Evolutionary conservation across 495 filamentous ascomycete species (phyloP).

Genomic region (Daldinia caldariorum): DNA sequence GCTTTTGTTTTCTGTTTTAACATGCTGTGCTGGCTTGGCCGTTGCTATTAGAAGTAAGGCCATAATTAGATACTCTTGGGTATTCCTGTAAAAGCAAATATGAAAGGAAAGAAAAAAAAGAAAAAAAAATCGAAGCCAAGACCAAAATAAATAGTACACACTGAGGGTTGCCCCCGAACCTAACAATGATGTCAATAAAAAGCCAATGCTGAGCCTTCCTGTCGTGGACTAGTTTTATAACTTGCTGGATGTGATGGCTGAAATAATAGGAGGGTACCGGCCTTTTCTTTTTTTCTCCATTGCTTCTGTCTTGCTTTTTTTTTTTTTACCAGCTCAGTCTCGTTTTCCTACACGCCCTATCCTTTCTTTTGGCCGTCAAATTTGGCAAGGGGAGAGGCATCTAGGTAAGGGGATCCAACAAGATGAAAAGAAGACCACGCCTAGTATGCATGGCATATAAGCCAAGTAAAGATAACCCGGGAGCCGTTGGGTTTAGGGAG

Average conservation of each 20-base stretch:
- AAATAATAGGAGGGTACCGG: conserved; percentile 21
- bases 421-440: conserved; percentile 23
- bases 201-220: conserved; percentile 25
- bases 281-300: conserved; percentile 30
- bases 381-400: conserved; percentile 12
- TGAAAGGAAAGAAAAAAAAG: conserved; percentile 13
- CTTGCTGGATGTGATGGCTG: conserved; percentile 7
- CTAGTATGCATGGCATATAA: conserved; percentile 10
- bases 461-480: conserved; percentile 5
- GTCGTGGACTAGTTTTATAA: conserved; percentile 29
- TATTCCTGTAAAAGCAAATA: conserved; percentile 30
- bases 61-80: conserved; percentile 40
- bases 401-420: conserved; percentile 17
- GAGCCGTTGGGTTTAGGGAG: neutral
- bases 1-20: conserved; percentile 32
- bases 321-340: conserved; percentile 12
- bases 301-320: conserved; percentile 11
- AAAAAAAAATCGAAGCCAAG: conserved; percentile 1
- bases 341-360: conserved; percentile 31
- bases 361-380: conserved; percentile 27
- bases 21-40: conserved; percentile 27
- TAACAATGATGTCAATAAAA: conserved; percentile 26
- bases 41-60: conserved; percentile 11
- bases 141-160: conserved; percentile 17
- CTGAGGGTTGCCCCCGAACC: conserved; percentile 27